Evolutionary conservation across 345 rosid species (phyloP).

Genomic region (Syzygium aromaticum): DNA sequence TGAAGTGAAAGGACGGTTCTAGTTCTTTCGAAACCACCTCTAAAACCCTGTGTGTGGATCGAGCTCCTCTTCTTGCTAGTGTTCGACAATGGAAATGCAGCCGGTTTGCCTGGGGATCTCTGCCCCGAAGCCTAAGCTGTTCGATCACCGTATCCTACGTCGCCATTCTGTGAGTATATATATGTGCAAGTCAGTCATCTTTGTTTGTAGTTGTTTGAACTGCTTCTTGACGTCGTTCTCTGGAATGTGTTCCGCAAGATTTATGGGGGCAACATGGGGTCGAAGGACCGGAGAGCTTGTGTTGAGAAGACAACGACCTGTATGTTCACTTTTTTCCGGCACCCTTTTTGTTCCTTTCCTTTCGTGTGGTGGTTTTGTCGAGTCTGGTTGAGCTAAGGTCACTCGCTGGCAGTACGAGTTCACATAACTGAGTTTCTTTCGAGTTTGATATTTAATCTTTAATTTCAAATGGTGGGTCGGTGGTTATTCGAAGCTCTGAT

Average conservation of each 20-base stretch:
- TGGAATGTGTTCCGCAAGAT: slow-evolving; percentile 20
- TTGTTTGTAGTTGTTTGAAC: background rate
- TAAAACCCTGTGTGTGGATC: background rate
- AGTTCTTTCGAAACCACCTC: background rate
- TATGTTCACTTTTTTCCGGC: slow-evolving; percentile 1
- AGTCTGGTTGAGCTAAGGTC: background rate
- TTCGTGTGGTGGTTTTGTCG: background rate
- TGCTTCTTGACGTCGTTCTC: background rate
- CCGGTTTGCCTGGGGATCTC: slow-evolving; percentile 37
- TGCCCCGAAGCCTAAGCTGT: slow-evolving; percentile 20
- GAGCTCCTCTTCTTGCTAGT: background rate
- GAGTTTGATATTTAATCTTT: background rate
- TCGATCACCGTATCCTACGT: slow-evolving; percentile 4
- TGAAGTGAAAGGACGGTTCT: background rate
- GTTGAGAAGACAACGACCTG: slow-evolving; percentile 13
- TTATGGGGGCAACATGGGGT: slow-evolving; percentile 10
- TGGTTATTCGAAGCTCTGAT: background rate
- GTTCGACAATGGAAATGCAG: slow-evolving; percentile 26
- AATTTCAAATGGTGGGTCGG: background rate
- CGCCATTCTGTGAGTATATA: slow-evolving; percentile 22
- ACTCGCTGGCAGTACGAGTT: background rate
- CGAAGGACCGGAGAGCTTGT: slow-evolving; percentile 5
- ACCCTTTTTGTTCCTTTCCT: background rate
- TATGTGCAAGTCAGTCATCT: background rate
- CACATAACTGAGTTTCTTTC: background rate